Evolutionary conservation across 164 flowering plant species (phyloP).

Genomic region (Warburgia ugandensis): DNA sequence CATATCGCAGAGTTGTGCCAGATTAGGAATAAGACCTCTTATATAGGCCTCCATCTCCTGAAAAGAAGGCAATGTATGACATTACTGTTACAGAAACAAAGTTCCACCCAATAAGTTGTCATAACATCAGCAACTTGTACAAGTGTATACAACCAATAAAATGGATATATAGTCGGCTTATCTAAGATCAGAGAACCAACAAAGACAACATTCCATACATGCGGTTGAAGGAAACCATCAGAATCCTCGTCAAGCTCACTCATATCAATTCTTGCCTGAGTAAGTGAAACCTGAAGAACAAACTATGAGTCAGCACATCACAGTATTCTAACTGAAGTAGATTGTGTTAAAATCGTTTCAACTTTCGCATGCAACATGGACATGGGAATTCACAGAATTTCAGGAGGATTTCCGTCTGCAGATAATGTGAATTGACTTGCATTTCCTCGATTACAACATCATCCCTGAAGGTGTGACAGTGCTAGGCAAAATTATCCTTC

Average conservation of each 20-base stretch:
- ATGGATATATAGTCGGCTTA: background rate
- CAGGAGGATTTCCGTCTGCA: no score
- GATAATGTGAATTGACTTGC: no score
- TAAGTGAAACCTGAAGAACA: conserved; percentile 82
- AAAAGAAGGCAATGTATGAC: conserved; percentile 4
- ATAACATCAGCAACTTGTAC: background rate
- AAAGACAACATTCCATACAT: conserved; percentile 49
- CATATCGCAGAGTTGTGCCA: conserved; percentile 95
- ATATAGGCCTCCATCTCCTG: conserved; percentile 98
- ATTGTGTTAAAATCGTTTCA: background rate
- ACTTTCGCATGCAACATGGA: no score
- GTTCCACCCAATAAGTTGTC: background rate
- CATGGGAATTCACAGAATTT: no score
- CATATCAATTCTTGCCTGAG: conserved; percentile 99
- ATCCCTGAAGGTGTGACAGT: no score
- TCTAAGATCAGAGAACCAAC: background rate
- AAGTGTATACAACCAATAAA: no score
- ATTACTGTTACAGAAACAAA: background rate
- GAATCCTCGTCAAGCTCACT: conserved; percentile 99
- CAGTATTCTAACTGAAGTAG: background rate
- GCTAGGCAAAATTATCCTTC: no score
- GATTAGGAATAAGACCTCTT: conserved; percentile 90
- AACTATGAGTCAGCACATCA: conserved; percentile 2
- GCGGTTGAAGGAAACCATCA: conserved; percentile 94
- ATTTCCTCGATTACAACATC: no score